phyloP scores from a whole-genome alignment of 805 yeast species.

The Aciculoconidium aculeatum region DNA sequence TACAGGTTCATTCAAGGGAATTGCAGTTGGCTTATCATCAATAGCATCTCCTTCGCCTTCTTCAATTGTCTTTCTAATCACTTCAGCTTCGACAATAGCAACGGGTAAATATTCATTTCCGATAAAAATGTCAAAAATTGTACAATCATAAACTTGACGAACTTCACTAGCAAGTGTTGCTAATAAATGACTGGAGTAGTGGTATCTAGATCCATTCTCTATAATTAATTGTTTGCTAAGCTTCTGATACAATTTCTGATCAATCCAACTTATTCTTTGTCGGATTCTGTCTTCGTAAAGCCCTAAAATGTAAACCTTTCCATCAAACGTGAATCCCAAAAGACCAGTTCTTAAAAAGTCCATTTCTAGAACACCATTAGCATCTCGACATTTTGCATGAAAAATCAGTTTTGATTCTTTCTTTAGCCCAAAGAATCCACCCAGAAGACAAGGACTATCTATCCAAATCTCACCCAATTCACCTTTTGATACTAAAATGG shows the following conservation, averaged over 20 bases:
- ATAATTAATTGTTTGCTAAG: slow-evolving; percentile 26
- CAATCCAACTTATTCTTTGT: slow-evolving; percentile 66
- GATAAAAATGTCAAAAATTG: slow-evolving; percentile 79
- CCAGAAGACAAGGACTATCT: slow-evolving; percentile 87
- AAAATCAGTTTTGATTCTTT: slow-evolving; percentile 65
- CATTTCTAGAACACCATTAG: slow-evolving; percentile 61
- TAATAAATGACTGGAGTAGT: slow-evolving; percentile 82
- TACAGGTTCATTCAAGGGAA: slow-evolving; percentile 38
- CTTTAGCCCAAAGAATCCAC: slow-evolving; percentile 78
- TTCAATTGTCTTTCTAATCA: slow-evolving; percentile 31
- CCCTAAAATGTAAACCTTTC: slow-evolving; percentile 84
- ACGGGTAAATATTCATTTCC: slow-evolving; percentile 81
- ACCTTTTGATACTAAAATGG: slow-evolving; percentile 62
- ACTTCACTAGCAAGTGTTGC: slow-evolving; percentile 79
- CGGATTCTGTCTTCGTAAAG: slow-evolving; percentile 86
- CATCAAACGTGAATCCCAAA: slow-evolving; percentile 81
- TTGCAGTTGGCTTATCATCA: slow-evolving; percentile 19
- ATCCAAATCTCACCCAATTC: slow-evolving; percentile 97
- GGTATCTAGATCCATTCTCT: slow-evolving; percentile 49
- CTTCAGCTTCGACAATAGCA: slow-evolving; percentile 72
- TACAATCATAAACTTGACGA: slow-evolving; percentile 78
- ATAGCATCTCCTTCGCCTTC: slow-evolving; percentile 15
- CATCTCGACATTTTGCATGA: slow-evolving; percentile 75
- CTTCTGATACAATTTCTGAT: slow-evolving; percentile 35
- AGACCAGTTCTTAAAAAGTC: slow-evolving; percentile 88